phyloP scores from a whole-genome alignment of 345 rosid genomes.

The Citrus australasica region DNA sequence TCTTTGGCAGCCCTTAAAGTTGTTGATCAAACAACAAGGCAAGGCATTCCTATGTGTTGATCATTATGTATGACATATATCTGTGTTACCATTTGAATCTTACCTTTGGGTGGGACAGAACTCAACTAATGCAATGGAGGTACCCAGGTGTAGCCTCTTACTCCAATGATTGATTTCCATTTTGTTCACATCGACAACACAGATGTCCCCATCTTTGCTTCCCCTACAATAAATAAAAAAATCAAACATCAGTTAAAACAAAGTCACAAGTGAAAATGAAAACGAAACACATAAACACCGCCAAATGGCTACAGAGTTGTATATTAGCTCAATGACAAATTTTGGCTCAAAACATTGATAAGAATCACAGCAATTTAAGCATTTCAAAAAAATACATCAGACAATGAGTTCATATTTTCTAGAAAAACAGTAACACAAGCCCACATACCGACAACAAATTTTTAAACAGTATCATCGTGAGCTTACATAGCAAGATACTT shows the following conservation, averaged over 20 bases:
- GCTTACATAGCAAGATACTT: conserved; percentile 92
- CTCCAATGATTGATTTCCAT: conserved; percentile 91
- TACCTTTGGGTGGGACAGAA: conserved; percentile 89
- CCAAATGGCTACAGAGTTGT: not conserved
- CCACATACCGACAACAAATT: not conserved
- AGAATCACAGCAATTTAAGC: not conserved
- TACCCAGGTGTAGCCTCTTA: conserved; percentile 84
- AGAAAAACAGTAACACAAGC: not conserved
- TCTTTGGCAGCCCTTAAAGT: not conserved
- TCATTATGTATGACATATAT: not conserved
- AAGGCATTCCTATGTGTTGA: too few relatives aligned
- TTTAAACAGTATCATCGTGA: not conserved
- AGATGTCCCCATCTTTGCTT: conserved; percentile 87
- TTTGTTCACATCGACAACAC: conserved; percentile 80
- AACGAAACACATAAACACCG: not conserved
- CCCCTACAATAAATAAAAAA: conserved; percentile 45
- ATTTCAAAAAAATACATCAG: not conserved
- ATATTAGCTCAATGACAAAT: conserved; percentile 1
- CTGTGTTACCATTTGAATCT: not conserved
- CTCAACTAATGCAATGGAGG: conserved; percentile 61
- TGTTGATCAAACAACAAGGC: too few relatives aligned
- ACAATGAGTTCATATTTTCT: not conserved
- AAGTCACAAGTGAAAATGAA: not conserved
- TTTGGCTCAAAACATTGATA: not conserved
- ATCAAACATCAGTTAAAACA: not conserved